These are phyloP conservation scores for Penicillium sclerotigenum DNA, from an alignment of 2,329 filamentous ascomycete genomes.

Conservation along the genomic window DNA sequence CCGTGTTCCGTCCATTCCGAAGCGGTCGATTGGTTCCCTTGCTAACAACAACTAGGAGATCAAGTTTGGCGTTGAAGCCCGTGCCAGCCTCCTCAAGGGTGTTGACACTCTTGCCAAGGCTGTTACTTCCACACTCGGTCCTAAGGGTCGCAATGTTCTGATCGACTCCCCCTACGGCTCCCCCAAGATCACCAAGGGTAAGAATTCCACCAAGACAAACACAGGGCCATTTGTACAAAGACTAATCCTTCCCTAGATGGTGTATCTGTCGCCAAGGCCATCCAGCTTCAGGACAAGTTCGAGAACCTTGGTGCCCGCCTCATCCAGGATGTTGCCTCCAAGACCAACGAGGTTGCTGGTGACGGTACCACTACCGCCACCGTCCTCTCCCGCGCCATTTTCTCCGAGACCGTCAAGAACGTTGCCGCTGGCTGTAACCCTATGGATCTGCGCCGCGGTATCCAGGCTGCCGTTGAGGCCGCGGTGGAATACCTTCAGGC, in stretches of 20 bases:
- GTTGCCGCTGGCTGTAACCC: constrained; percentile 99
- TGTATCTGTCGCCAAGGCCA: constrained; percentile 85
- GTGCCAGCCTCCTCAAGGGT: constrained; percentile 83
- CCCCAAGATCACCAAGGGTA: constrained; percentile 99
- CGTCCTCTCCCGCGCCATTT: constrained; percentile 94
- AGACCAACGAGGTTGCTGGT: constrained; percentile 98
- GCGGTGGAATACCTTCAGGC: constrained; percentile 91
- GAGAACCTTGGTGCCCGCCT: constrained; percentile 98
- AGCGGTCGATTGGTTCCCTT: constrained; percentile 8
- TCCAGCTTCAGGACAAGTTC: constrained; percentile 96
- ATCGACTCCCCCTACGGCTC: constrained; percentile 99
- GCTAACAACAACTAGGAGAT: constrained; percentile 66
- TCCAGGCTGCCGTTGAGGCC: constrained; percentile 91
- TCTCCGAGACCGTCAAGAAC: constrained; percentile 99
- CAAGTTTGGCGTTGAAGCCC: constrained; percentile 95
- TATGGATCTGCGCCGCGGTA: constrained; percentile 96
- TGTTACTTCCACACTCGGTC: constrained; percentile 91
- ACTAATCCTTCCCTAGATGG: constrained; percentile 57
- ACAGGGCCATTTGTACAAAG: not conserved
- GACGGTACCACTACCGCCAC: constrained; percentile 98
- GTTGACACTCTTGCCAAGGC: constrained; percentile 96
- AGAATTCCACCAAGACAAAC: constrained; percentile 26
- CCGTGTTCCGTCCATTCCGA: constrained; percentile 24
- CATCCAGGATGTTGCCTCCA: constrained; percentile 95
- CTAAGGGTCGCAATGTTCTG: constrained; percentile 96